Evolutionary conservation across 495 filamentous ascomycete genomes (phyloP), one percentile per base, ranked within the genome.

Genomic region (Collariella sp.): DNA sequence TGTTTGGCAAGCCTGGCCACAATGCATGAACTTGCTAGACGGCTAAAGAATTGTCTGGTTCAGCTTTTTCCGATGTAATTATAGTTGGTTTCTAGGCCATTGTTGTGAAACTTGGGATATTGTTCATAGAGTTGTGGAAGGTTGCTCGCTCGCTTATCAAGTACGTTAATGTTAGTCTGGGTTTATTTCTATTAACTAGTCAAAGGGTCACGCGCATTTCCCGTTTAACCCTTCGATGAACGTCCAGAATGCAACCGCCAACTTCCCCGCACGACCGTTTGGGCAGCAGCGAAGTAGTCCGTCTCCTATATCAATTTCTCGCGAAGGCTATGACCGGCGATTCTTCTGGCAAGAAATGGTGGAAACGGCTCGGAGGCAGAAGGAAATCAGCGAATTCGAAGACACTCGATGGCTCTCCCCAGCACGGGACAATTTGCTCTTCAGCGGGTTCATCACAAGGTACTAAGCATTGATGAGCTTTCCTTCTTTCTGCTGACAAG

Each of bases 41-140:
- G 43, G 24, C 26, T 46, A n/a, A 1, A 46, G 43, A 46, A 46
- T 7, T 15, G 33, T 33, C 43, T 46, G 11, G 19, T 46, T 46
- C 43, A 46, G 23, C 49, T 44, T 19, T 46, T 54, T 45, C 41
- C 38, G 33, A 54, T 46, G 44, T 45, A 46, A 26, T 54, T 54
- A 41, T 47, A 36, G 52, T 54, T 41, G 23, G 35, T 40, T 39
- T 22, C 22, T 54, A 47, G 43, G 43, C 47, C 47, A 34, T 47
- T 44, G 52, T 54, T 20, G 34, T 54, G 29, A 18, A 54, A 54
- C 31, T 54, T 33, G 40, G 34, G 44, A 54, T 54, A 10, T 13
- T 41, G 10, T 16, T 54, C 10, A 43, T 47, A 34, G 43, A 34
- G 52, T 46, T 12, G 52, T 47, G 20, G 33, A 54, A 36, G 47